Percentiles rank a stretch among this genome's conserved stretches.
Conservation (phyloP, 139 green algal species). For the Micromonas pusilla region DNA sequence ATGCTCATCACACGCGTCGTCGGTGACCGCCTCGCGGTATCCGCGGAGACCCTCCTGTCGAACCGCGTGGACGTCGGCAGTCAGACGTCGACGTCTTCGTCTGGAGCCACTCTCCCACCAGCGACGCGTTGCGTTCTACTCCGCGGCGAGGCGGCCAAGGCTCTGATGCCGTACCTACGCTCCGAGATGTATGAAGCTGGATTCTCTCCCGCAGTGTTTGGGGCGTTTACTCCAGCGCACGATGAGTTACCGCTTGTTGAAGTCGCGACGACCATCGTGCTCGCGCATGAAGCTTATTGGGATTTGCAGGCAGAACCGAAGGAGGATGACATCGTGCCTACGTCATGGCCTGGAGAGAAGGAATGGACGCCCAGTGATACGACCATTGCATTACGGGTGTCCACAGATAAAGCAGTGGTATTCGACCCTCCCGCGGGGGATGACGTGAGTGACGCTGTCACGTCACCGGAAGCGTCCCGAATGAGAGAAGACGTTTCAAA, state of each 20-base stretch:
- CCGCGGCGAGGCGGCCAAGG: neutral
- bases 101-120: neutral
- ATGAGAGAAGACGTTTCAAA: neutral
- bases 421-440: too few species aligned
- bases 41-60: neutral
- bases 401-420: too few species aligned
- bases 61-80: neutral
- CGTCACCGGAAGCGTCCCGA: neutral
- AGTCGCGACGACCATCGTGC: neutral
- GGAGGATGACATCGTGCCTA: too few species aligned
- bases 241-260: neutral
- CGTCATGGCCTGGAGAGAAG: too few species aligned
- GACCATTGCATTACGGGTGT: too few species aligned
- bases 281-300: conserved; percentile 15
- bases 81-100: neutral
- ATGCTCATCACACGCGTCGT: neutral
- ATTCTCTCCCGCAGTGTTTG: neutral
- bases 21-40: neutral
- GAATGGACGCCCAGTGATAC: too few species aligned
- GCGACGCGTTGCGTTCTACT: conserved; percentile 4
- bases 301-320: too few species aligned
- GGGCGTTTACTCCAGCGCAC: neutral
- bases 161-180: conserved; percentile 8
- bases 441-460: neutral
- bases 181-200: neutral